Evolutionary conservation across 1,139 yeast species (phyloP).

Genomic region (Nakaseomyces kungkrabaensis): DNA sequence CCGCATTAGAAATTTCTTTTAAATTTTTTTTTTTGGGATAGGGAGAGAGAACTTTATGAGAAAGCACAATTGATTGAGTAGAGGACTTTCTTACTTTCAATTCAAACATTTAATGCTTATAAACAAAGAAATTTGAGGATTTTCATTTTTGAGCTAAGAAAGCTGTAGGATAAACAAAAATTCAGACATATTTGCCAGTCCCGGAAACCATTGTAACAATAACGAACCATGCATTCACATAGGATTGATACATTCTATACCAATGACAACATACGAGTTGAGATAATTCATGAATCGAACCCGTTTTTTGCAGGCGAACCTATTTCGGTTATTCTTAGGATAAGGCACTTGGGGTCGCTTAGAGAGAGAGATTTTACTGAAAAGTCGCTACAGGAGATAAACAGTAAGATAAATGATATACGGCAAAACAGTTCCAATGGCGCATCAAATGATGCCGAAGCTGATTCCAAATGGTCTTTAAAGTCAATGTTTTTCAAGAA

Average conservation of each 20-base stretch:
- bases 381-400: conserved; percentile 9
- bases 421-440: conserved; percentile 1
- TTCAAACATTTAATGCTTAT: too few relatives aligned
- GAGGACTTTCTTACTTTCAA: too few relatives aligned
- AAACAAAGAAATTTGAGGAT: too few relatives aligned
- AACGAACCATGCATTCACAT: conserved; percentile 19
- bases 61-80: too few relatives aligned
- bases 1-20: too few relatives aligned
- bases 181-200: not conserved
- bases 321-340: conserved; percentile 31
- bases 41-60: too few relatives aligned
- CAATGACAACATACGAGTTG: conserved; percentile 30
- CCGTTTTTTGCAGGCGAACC: conserved; percentile 34
- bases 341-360: conserved; percentile 31
- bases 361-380: conserved; percentile 12
- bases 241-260: conserved; percentile 24
- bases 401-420: conserved; percentile 1
- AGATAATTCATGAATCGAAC: conserved; percentile 31
- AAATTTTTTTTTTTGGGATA: too few relatives aligned
- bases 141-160: too few relatives aligned
- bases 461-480: conserved; percentile 10
- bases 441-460: not conserved
- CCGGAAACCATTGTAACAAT: too few relatives aligned
- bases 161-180: not conserved
- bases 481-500: conserved; percentile 6